Evolutionary conservation across 148 eudicot genomes (phyloP).

Genomic region (Rhododendron ovatum): DNA sequence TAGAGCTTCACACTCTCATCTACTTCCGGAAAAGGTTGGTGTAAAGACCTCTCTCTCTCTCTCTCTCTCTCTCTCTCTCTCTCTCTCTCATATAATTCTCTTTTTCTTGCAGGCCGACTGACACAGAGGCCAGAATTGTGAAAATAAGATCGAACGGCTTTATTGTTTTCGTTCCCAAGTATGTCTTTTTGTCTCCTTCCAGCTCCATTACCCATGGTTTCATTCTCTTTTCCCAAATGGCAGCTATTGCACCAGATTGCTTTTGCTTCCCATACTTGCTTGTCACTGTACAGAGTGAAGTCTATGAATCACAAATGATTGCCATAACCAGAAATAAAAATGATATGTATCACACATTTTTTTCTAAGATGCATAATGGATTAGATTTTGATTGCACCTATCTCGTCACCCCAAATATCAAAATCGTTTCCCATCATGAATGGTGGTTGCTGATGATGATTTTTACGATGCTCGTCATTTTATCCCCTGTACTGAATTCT

Average conservation of each 20-base stretch:
- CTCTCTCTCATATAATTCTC: slow-evolving; percentile 6
- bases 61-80: neutral
- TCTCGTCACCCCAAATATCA: neutral
- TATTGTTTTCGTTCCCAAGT: slow-evolving; percentile 96
- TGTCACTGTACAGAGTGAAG: neutral
- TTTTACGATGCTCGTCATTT: neutral
- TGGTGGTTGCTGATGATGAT: neutral
- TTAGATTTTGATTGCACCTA: neutral
- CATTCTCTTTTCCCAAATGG: neutral
- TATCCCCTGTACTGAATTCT: neutral
- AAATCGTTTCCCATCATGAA: neutral
- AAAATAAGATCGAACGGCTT: slow-evolving; percentile 92
- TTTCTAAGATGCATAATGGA: neutral
- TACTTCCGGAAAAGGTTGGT: slow-evolving; percentile 76
- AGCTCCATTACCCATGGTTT: neutral
- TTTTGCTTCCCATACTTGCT: neutral
- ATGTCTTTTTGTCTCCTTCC: slow-evolving; percentile 25
- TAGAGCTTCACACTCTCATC: slow-evolving; percentile 90
- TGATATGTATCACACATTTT: neutral
- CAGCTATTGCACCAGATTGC: neutral
- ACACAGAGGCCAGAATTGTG: slow-evolving; percentile 91
- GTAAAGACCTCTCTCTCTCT: neutral
- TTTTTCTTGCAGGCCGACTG: slow-evolving; percentile 66
- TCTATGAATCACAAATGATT: neutral
- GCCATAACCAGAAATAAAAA: neutral